These are phyloP conservation scores for Phyllosticta ampelicida DNA, from an alignment of 2,329 filamentous ascomycete species.

Conservation along the genomic window DNA sequence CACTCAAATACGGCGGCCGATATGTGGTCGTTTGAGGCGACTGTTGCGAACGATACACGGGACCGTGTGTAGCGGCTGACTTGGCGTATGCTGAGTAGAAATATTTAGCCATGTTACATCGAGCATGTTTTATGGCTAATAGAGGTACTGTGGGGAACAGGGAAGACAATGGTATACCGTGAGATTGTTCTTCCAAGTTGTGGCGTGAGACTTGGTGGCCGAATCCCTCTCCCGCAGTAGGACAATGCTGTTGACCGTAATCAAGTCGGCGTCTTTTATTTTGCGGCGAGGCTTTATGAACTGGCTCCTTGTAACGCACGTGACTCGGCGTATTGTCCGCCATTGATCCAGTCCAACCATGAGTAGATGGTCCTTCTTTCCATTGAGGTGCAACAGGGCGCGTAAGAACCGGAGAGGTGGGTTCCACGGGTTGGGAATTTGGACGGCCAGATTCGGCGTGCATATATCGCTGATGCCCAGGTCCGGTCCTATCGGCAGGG, in stretches of 20 bases:
- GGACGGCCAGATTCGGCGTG: background rate
- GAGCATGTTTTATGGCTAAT: too few relatives aligned
- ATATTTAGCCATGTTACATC: background rate
- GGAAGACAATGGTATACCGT: background rate
- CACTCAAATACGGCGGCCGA: background rate
- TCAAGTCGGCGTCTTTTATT: background rate
- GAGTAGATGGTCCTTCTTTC: background rate
- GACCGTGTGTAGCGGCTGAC: background rate
- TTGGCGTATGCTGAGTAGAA: background rate
- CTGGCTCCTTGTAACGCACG: background rate
- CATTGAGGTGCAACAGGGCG: background rate
- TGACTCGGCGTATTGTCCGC: background rate
- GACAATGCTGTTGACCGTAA: background rate
- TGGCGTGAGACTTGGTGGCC: background rate
- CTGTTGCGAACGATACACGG: background rate
- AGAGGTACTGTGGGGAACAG: background rate
- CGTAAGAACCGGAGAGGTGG: background rate
- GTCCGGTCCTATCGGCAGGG: background rate
- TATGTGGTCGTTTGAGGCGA: background rate
- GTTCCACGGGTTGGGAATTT: background rate
- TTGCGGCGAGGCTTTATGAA: background rate
- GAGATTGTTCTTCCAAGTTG: background rate
- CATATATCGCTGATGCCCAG: background rate
- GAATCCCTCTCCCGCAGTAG: background rate
- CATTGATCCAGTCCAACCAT: background rate